phyloP scores from a whole-genome alignment of 768 basidiomycete species.

The Tremella fuciformis region DNA sequence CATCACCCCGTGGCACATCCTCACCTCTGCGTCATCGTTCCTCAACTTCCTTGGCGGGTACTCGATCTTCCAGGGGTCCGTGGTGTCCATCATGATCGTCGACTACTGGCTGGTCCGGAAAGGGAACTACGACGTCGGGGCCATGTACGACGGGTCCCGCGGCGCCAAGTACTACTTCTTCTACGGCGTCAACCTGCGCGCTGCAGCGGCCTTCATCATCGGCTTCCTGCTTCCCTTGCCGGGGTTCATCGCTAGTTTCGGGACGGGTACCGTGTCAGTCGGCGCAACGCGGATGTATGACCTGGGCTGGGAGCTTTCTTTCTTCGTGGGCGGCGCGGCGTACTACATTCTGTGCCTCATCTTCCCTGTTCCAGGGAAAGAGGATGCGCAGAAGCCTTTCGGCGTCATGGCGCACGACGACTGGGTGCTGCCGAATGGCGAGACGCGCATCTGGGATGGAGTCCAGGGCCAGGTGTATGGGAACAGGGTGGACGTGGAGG shows the following conservation, averaged over 20 bases:
- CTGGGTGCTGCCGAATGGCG: conserved; percentile 18
- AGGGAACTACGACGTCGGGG: conserved; percentile 22
- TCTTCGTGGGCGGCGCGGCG: conserved; percentile 18
- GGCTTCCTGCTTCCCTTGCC: conserved; percentile 26
- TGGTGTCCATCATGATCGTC: conserved; percentile 16
- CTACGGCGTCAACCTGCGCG: conserved; percentile 24
- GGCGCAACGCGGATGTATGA: conserved; percentile 22
- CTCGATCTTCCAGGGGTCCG: conserved; percentile 15
- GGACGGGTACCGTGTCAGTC: conserved; percentile 23
- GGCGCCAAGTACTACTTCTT: conserved; percentile 25
- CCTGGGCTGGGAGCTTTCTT: conserved; percentile 32
- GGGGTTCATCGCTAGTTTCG: conserved; percentile 30
- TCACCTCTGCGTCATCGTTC: conserved; percentile 14
- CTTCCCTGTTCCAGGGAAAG: conserved; percentile 24
- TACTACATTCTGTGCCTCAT: conserved; percentile 21
- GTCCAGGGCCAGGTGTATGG: not conserved
- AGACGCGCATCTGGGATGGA: not conserved
- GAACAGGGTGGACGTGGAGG: conserved; percentile 1
- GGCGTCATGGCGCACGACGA: conserved; percentile 22
- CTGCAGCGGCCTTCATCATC: conserved; percentile 19
- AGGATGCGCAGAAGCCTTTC: conserved; percentile 20
- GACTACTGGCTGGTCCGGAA: conserved; percentile 14
- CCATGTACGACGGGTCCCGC: conserved; percentile 21
- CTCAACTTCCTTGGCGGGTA: conserved; percentile 14
- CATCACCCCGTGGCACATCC: conserved; percentile 13